Conservation (phyloP, 2,329 filamentous ascomycete genomes). For the Ascocoryne sarcoides region DNA sequence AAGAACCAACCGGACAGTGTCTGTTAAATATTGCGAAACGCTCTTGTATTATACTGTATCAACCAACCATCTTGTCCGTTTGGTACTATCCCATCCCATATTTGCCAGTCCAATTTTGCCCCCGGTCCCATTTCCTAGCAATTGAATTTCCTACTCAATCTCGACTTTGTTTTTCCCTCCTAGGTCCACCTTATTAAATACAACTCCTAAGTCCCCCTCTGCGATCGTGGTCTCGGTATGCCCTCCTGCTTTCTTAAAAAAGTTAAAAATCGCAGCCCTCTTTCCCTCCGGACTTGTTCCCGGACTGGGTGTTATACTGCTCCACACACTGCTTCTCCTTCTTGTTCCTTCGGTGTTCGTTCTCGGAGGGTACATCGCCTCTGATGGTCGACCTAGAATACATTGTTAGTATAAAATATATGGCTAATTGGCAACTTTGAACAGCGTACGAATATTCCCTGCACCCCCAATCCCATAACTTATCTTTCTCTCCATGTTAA, state of each 20-base stretch:
- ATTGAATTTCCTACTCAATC: not conserved
- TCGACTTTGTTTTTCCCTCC: not conserved
- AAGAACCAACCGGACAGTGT: too few species aligned
- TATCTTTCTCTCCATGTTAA: slow-evolving; percentile 16
- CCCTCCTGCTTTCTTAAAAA: slow-evolving; percentile 15
- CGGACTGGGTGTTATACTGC: slow-evolving; percentile 5
- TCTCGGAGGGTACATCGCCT: slow-evolving; percentile 19
- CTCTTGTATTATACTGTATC: too few species aligned
- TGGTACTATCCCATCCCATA: too few species aligned
- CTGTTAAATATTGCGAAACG: too few species aligned
- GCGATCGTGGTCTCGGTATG: not conserved
- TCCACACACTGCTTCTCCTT: slow-evolving; percentile 19
- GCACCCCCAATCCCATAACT: slow-evolving; percentile 28
- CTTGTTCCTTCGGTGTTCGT: slow-evolving; percentile 16
- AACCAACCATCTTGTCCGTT: too few species aligned
- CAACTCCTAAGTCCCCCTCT: not conserved
- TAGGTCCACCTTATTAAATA: not conserved
- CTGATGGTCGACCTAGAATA: slow-evolving; percentile 22
- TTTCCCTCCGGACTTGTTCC: slow-evolving; percentile 14
- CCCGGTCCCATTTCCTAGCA: too few species aligned
- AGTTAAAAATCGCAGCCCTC: slow-evolving; percentile 9
- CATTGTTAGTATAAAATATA: not conserved
- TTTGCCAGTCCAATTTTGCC: too few species aligned
- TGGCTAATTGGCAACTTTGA: slow-evolving; percentile 1
- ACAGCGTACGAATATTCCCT: slow-evolving; percentile 25